A percentile compares a stretch with the other conserved stretches of the same genome.
phyloP scores from a whole-genome alignment of 768 basidiomycete genomes.

The Coprinopsis cinerea region DNA sequence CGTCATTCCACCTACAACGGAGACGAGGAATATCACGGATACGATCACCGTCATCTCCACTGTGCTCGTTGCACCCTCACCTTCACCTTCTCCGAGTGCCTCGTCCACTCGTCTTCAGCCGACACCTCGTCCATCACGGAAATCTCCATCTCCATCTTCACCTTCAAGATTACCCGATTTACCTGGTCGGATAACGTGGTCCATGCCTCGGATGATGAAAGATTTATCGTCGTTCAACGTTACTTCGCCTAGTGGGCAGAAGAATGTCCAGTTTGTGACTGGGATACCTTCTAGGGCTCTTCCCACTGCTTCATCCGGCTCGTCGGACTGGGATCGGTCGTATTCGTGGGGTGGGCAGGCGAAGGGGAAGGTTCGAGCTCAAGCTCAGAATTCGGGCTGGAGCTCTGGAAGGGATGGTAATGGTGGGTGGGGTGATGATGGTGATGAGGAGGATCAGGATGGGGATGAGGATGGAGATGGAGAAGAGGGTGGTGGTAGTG shows the following conservation, averaged over 20 bases:
- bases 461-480: too few species aligned
- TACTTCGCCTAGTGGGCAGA: constrained; percentile 41
- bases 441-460: too few species aligned
- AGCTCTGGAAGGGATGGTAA: too few species aligned
- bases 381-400: neutral
- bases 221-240: constrained; percentile 58
- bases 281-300: constrained; percentile 32
- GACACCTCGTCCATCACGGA: neutral
- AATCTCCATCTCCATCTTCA: neutral
- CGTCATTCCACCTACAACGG: neutral
- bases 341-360: too few species aligned
- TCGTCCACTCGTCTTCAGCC: neutral
- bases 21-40: neutral
- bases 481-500: neutral
- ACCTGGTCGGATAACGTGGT: constrained; percentile 36
- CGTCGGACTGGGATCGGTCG: too few species aligned
- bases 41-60: constrained; percentile 2
- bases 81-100: neutral
- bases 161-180: neutral
- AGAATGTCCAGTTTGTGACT: constrained; percentile 52
- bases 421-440: too few species aligned
- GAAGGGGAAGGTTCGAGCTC: too few species aligned
- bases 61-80: neutral
- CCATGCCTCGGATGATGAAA: constrained; percentile 44
- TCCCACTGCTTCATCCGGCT: constrained; percentile 17